phyloP scores from a whole-genome alignment of 2,329 filamentous ascomycete species.

The Tolypocladium guangdongense region DNA sequence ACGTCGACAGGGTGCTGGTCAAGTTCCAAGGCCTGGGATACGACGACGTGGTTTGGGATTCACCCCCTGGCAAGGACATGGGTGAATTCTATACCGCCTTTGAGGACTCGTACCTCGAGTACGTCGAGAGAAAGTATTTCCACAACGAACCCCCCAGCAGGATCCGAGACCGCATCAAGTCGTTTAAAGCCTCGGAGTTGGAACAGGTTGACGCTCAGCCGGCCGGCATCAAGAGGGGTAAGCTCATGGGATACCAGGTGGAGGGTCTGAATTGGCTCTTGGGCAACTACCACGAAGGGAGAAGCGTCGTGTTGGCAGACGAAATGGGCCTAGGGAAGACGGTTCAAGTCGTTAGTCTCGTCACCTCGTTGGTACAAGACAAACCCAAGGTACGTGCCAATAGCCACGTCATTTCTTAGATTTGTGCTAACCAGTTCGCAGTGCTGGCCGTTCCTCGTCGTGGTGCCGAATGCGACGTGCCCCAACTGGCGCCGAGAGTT shows the following conservation, averaged over 20 bases:
- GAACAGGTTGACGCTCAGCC: slow-evolving; percentile 63
- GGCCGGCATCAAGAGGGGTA: slow-evolving; percentile 58
- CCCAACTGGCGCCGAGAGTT: slow-evolving; percentile 97
- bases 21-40: slow-evolving; percentile 92
- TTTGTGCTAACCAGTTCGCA: slow-evolving; percentile 10
- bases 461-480: slow-evolving; percentile 90
- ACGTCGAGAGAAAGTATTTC: slow-evolving; percentile 69
- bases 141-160: slow-evolving; percentile 38
- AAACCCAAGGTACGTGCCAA: slow-evolving; percentile 31
- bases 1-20: slow-evolving; percentile 65
- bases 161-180: slow-evolving; percentile 57
- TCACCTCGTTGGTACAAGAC: slow-evolving; percentile 61
- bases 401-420: background rate
- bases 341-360: slow-evolving; percentile 77
- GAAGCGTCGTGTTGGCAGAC: slow-evolving; percentile 86
- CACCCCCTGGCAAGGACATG: slow-evolving; percentile 57
- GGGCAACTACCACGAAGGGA: slow-evolving; percentile 71
- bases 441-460: slow-evolving; percentile 86
- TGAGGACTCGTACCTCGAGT: slow-evolving; percentile 73
- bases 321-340: slow-evolving; percentile 99
- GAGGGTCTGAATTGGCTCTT: slow-evolving; percentile 94
- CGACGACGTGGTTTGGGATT: slow-evolving; percentile 85
- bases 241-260: slow-evolving; percentile 87
- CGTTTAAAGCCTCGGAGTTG: slow-evolving; percentile 58
- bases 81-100: slow-evolving; percentile 67